Base-by-base conservation (phyloP, 768 basidiomycete genomes). In the Sarcomyxa edulis region DNA sequence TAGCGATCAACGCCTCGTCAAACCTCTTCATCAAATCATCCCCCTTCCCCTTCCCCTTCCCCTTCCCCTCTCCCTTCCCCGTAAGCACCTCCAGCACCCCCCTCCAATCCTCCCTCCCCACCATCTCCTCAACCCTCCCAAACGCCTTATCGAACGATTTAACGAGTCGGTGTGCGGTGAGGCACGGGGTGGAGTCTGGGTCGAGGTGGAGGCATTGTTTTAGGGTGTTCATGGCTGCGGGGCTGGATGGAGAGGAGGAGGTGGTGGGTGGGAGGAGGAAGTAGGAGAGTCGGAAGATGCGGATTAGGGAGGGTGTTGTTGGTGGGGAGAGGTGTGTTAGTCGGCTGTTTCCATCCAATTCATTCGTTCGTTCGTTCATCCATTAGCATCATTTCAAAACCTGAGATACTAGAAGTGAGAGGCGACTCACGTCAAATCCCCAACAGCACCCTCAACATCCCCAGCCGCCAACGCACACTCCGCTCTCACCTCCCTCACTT, bases 171-270 rank as follows among this genome's bases (percentile, higher is more conserved):
- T 89, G 85, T 0, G 86, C 75, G 2, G 71, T 60, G 32, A 89
- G 77, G 58, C 95, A 97, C 1, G 78, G 61, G 35, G 81, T 80
- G 1, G 88, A 92, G 56, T 99, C 95, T 7, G 95, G 95, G 57
- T 98, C 95, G 50, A 79, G 82, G 57, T 90, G 86, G 1, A 99
- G 75, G 53, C 95, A 98, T 59, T 93, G 88, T 53, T 96, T 97
- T 44, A 99, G 74, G 6, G 81, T 76, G 21, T 78, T 66, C 32
- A 86, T 64, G 2, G 87, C 76, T 0, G 76, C 67, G 3, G 78
- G 56, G 1, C 76, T 71, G 3, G 65, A 58, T 15, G 74, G 74
- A 0, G 74, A 67, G 3, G 77, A 57, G 1, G 76, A 71, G 3
- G 75, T 71, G 3, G 75, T 66, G n/a, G 81, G 76, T n/a, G n/a